phyloP scores from a whole-genome alignment of 2,329 filamentous ascomycete genomes.

The Xylaria digitata region DNA sequence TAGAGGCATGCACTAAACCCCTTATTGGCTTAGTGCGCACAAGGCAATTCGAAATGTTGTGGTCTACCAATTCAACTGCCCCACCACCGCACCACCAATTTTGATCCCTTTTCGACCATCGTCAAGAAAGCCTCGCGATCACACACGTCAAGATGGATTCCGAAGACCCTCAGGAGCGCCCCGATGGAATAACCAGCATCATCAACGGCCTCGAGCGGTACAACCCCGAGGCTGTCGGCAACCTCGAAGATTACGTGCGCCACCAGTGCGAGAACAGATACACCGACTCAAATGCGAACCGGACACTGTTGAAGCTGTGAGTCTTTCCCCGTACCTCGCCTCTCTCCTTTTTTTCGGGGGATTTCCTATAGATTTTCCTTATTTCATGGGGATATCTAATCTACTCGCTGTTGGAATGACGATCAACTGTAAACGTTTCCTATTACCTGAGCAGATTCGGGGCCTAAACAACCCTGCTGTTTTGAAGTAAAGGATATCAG shows the following conservation, averaged over 20 bases:
- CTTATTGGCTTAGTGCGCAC: slow-evolving; percentile 42
- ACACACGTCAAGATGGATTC: slow-evolving; percentile 65
- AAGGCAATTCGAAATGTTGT: slow-evolving; percentile 47
- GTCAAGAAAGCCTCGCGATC: slow-evolving; percentile 44
- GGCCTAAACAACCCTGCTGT: slow-evolving; percentile 65
- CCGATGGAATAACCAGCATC: slow-evolving; percentile 90
- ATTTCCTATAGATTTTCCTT: slow-evolving; percentile 21
- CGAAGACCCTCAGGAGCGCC: slow-evolving; percentile 92
- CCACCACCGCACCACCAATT: slow-evolving; percentile 46
- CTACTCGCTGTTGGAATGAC: slow-evolving; percentile 67
- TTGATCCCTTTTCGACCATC: slow-evolving; percentile 43
- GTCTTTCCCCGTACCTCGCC: slow-evolving; percentile 55
- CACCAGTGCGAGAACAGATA: slow-evolving; percentile 96
- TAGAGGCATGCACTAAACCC: slow-evolving; percentile 33
- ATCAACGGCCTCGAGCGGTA: slow-evolving; percentile 98
- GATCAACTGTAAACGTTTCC: slow-evolving; percentile 90
- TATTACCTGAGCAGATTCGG: slow-evolving; percentile 87
- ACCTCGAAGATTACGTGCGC: slow-evolving; percentile 93
- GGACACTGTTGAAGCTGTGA: slow-evolving; percentile 97
- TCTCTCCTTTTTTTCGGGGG: slow-evolving; percentile 10
- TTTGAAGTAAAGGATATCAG: slow-evolving; percentile 78
- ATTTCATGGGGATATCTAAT: background rate
- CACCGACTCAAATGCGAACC: slow-evolving; percentile 95
- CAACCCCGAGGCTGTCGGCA: slow-evolving; percentile 94
- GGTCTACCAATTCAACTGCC: slow-evolving; percentile 31